Evolutionary conservation across 345 rosid genomes (phyloP).

Genomic region (Eucalyptus marginata): DNA sequence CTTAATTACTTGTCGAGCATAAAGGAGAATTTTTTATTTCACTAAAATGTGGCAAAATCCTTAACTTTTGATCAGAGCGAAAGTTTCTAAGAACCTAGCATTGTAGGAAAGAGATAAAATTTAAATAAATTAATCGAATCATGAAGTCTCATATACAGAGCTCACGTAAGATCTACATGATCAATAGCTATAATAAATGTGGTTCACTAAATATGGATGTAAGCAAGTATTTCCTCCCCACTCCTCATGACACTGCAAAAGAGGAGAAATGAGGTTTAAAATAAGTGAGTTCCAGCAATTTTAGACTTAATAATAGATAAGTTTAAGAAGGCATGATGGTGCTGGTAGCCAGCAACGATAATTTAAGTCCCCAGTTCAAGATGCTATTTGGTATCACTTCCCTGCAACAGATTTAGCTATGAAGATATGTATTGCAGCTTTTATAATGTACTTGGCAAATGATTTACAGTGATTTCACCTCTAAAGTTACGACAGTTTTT

Average conservation of each 20-base stretch:
- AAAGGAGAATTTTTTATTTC: not conserved
- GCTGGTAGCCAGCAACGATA: not conserved
- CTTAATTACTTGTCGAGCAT: not conserved
- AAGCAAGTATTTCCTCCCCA: too few species aligned
- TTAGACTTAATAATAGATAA: not conserved
- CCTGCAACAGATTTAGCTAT: not conserved
- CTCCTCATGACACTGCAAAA: not conserved
- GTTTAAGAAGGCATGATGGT: not conserved
- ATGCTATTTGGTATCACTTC: not conserved
- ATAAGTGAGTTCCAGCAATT: not conserved
- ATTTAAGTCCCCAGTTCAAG: not conserved
- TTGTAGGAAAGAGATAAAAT: accelerated
- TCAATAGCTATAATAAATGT: accelerated
- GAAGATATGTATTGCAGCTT: not conserved
- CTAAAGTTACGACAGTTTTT: not conserved
- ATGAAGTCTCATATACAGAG: accelerated
- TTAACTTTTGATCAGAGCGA: not conserved
- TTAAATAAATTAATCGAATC: not conserved
- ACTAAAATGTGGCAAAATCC: accelerated
- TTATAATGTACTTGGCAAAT: not conserved
- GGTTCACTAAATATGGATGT: accelerated
- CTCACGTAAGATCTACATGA: accelerated
- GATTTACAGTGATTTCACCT: accelerated
- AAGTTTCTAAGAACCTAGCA: accelerated
- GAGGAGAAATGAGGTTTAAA: not conserved